phyloP scores from a whole-genome alignment of 2,329 filamentous ascomycete genomes.

The Tympanopsis confertula region DNA sequence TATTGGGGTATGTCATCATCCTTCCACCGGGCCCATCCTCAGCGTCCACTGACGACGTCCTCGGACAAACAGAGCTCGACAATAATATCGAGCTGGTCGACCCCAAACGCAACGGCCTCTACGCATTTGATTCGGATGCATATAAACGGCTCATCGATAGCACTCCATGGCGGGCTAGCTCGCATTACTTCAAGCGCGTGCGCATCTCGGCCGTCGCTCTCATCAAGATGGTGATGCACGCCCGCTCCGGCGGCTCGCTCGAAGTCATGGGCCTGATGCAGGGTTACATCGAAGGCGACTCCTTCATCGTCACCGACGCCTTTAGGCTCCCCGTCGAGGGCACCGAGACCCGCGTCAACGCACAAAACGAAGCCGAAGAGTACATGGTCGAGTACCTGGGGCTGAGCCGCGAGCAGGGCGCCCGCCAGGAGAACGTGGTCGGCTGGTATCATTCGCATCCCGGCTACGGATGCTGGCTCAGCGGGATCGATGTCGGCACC shows the following conservation, averaged over 20 bases:
- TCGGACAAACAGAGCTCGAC: slow-evolving; percentile 58
- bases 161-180: slow-evolving; percentile 67
- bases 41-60: neutral
- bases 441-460: slow-evolving; percentile 98
- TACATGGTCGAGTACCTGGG: slow-evolving; percentile 85
- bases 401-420: slow-evolving; percentile 59
- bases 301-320: slow-evolving; percentile 86
- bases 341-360: slow-evolving; percentile 96
- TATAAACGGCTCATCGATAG: slow-evolving; percentile 55
- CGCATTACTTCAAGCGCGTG: slow-evolving; percentile 83
- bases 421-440: slow-evolving; percentile 76
- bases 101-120: slow-evolving; percentile 78
- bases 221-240: slow-evolving; percentile 99
- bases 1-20: too few relatives aligned
- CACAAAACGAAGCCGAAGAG: slow-evolving; percentile 89
- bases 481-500: slow-evolving; percentile 86
- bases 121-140: slow-evolving; percentile 61
- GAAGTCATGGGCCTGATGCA: slow-evolving; percentile 99
- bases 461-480: slow-evolving; percentile 95
- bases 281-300: slow-evolving; percentile 75
- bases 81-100: slow-evolving; percentile 78
- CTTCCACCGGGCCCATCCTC: neutral
- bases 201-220: slow-evolving; percentile 88
- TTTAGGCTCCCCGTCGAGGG: slow-evolving; percentile 91
- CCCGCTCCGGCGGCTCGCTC: slow-evolving; percentile 79